Base-by-base conservation (phyloP, 306 rosid genomes). In the Acacia melanoxylon region DNA sequence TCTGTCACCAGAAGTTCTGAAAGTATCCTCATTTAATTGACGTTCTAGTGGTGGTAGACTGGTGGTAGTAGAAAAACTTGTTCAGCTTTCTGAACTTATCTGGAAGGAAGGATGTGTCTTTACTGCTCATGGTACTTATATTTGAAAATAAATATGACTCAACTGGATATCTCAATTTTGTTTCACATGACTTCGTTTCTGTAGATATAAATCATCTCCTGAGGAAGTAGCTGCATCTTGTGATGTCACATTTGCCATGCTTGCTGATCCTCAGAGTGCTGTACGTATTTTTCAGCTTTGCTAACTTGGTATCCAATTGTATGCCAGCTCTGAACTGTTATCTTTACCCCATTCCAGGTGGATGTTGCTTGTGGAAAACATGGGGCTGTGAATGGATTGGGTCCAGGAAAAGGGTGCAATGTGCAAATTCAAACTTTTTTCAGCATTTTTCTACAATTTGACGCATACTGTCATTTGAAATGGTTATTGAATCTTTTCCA, bases 231-330 rank as follows among this genome's bases (percentile, higher is more conserved):
- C 96, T 6, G 97, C 95, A 65, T 92, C 96, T 84, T 95, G 99
- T 31, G 97, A 95, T 79, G 87, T 95, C 88, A 95, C 97, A 45
- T 95, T 95, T 83, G 94, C 99, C 62, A 95, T 95, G 98, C 99
- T 95, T 79, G 98, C 99, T 13, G 98, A 93, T 87, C 99, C 99
- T 66, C 89, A 91, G 74, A 92, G 92, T 89, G 99, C 99, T 59
- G 98, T 95, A 88, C 73, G 98, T 92, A 85, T 84, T 80, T 85
- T 83, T 80, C 79, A 45, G 33, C 41, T 6, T 75, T 54, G 9
- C 68, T 76, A 67, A 79, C 8, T 8, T 51, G 49, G n/a, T 48
- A 81, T 81, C 52, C 22, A 44, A 51, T 79, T 58, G 25, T 13
- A 7, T 77, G 16, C 59, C 52, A 72, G 76, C 71, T 52, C 71